Base-by-base conservation (phyloP, 495 filamentous ascomycete species). In the Pyrenopolyporus hunteri region DNA sequence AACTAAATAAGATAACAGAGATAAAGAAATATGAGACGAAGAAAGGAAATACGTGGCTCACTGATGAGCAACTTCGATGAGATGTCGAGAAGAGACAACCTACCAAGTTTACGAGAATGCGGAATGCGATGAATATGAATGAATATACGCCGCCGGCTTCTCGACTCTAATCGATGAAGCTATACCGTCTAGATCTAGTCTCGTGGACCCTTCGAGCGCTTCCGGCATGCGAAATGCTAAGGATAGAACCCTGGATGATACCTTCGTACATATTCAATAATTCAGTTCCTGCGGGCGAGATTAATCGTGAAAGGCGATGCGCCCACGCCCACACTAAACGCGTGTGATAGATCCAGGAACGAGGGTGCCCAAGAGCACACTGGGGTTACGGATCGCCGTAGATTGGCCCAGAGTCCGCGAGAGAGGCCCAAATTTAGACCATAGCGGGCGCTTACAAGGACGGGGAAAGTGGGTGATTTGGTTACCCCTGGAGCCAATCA, bases 161-260 rank as follows among this genome's bases (percentile, higher is more conserved):
- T 17, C 53, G 31, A 37, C 48, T 45, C 43, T 57, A 53, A 13
- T 60, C 31, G 36, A 45, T 13, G 40, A 60, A 57, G 46, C 45
- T 42, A 57, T 60, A 32, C 56, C 47, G 13, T 57, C 62, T 44
- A 58, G 54, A 57, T 37, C 11, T 60, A 60, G 50, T 51, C 42
- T 8, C 45, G 33, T 54, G 50, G 56, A 47, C 23, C 50, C 11
- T 14, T 13, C 26, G 9, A 44, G 63, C 63, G 63, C 63, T 60
- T 57, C 46, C 11, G 29, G 26, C 13, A 47, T 51, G 50, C 43
- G 39, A n/a, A 36, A 33, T 49, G 25, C 63, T 67, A 62, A 59
- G 47, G 59, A 67, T 67, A 67, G 64, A 16, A 59, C 22, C 10
- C 46, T 58, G 57, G 52, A 47, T 66, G 63, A 56, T 33, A 66